A percentile compares a stretch with the other conserved stretches of the same genome.
phyloP scores from a whole-genome alignment of 495 filamentous ascomycete species.

The Penicillium atrosanguineum region DNA sequence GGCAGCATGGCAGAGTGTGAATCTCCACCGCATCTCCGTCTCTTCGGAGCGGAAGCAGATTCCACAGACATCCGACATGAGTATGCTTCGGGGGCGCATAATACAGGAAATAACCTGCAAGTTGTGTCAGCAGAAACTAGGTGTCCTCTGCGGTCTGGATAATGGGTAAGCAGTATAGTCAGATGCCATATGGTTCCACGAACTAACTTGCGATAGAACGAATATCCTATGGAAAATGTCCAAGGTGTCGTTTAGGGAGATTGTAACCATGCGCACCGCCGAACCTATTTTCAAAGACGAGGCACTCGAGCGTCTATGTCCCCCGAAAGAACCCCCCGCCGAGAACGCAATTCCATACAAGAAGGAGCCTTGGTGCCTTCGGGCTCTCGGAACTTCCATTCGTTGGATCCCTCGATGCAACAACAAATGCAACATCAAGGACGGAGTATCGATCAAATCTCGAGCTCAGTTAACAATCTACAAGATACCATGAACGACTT shows the following conservation, averaged over 20 bases:
- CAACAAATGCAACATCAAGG: conserved; percentile 45
- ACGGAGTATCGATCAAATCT: conserved; percentile 43
- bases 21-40: conserved; percentile 42
- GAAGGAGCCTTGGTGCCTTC: conserved; percentile 31
- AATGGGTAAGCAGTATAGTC: conserved; percentile 36
- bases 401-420: conserved; percentile 25
- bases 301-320: conserved; percentile 29
- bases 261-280: conserved; percentile 46
- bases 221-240: conserved; percentile 48
- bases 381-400: conserved; percentile 18
- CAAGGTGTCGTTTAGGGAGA: conserved; percentile 45
- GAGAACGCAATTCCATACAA: conserved; percentile 18
- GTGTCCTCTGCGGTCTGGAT: conserved; percentile 37
- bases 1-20: conserved; percentile 45
- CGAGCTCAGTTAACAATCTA: conserved; percentile 42
- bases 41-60: conserved; percentile 42
- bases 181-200: not conserved
- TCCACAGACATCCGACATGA: conserved; percentile 41
- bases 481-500: conserved; percentile 48
- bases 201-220: conserved; percentile 25
- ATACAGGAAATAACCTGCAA: conserved; percentile 44
- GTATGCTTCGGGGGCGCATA: conserved; percentile 39
- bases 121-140: conserved; percentile 46
- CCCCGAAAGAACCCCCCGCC: conserved; percentile 23
- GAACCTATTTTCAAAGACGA: conserved; percentile 41